Base-by-base conservation (phyloP, 2,329 filamentous ascomycete species). In the Aspergillus candidus region DNA sequence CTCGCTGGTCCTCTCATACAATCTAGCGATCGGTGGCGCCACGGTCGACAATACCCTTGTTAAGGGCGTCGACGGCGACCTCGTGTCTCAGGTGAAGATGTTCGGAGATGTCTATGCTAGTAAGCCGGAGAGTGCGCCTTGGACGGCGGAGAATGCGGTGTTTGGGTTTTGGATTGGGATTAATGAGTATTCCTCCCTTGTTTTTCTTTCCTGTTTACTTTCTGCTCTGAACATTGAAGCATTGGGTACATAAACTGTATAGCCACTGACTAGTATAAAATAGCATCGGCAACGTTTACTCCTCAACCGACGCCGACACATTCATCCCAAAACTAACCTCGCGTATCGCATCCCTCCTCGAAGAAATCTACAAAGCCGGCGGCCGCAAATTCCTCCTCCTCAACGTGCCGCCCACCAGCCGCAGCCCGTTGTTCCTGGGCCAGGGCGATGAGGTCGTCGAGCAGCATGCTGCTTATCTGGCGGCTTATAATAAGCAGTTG, bases 351-450 rank as follows among this genome's bases (percentile, higher is more conserved):
- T 50, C 56, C 2, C 60, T 72, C 35, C 48, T 72, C 36, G 57
- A 73, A 43, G 56, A 69, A 14, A 62, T 84, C 6, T 80, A 80
- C 49, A 57, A 63, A 2, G 65, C 69, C 2, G 80, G 80, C 0
- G 72, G 72, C 2, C 66, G 79, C 4, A 80, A 80, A 43, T 83
- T 83, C 47, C 67, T 75, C 2, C 71, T 83, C 41, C 49, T 84
- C 27, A 80, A 73, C 41, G 78, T 82, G 0, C 80, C 81, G 2
- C 76, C 76, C 1, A 54, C 51, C 1, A 55, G 55, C n/a, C 54
- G 59, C 6, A 55, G 51, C 31, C 62, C 61, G 18, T 40, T 49
- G 2, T 55, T 62, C 13, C 15, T 52, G 2, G 40, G 45, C 1
- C 47, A 58, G 35, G 59, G 59, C 1, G 11, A 49, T 5, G 44